phyloP scores from a whole-genome alignment of 768 basidiomycete species.

The Russula vinacea region DNA sequence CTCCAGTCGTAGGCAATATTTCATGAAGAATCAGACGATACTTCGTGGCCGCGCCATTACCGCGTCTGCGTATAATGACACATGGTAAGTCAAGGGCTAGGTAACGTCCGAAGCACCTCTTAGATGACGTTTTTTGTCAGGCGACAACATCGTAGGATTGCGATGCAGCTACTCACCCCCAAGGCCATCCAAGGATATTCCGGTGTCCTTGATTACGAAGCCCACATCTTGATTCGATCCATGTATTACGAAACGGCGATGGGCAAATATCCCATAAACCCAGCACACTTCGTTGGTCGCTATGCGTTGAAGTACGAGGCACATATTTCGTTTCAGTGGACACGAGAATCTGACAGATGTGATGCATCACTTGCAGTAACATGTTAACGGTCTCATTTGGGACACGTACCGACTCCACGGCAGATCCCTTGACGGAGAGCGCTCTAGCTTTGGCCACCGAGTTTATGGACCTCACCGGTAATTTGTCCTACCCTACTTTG shows the following conservation, averaged over 20 bases:
- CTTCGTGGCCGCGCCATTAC: conserved; percentile 46
- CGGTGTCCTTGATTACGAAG: conserved; percentile 42
- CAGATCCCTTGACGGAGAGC: conserved; percentile 40
- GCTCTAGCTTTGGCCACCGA: conserved; percentile 43
- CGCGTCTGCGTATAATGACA: conserved; percentile 44
- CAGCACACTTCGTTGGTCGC: conserved; percentile 41
- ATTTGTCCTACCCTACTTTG: not conserved
- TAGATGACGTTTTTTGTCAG: conserved; percentile 27
- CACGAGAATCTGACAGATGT: conserved; percentile 9
- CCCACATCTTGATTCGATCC: conserved; percentile 40
- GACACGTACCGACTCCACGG: conserved; percentile 41
- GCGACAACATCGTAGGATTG: conserved; percentile 46
- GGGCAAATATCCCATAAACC: conserved; percentile 40
- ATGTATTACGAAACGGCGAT: conserved; percentile 38
- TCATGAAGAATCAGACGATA: conserved; percentile 46
- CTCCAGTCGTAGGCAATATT: conserved; percentile 46
- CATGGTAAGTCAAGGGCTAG: conserved; percentile 35
- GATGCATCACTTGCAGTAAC: conserved; percentile 37
- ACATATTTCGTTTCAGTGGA: not conserved
- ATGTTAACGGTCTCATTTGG: conserved; percentile 48
- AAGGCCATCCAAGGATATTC: conserved; percentile 41
- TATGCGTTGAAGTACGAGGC: conserved; percentile 33
- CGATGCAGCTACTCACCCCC: conserved; percentile 37
- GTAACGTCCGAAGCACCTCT: not conserved
- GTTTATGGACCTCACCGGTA: conserved; percentile 42